A percentile compares a stretch with the other conserved stretches of the same genome.
These are phyloP conservation scores for Metrosideros polymorpha DNA, from an alignment of 441 rosid species.

Conservation along the genomic window DNA sequence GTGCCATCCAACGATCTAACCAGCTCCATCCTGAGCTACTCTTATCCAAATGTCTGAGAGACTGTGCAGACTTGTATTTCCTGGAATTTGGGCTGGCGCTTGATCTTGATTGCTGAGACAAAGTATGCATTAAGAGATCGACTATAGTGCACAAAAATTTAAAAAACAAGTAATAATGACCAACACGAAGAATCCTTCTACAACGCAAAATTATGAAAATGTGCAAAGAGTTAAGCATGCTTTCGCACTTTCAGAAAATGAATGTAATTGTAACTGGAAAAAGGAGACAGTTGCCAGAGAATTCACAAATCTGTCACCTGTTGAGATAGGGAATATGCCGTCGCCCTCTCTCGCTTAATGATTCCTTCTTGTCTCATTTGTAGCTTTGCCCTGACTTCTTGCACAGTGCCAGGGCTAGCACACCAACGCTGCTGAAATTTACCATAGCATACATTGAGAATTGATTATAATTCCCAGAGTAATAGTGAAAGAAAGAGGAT, in stretches of 20 bases:
- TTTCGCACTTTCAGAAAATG: neutral
- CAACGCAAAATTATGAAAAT: neutral
- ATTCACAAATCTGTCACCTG: conserved; percentile 36
- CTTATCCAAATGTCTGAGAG: conserved; percentile 27
- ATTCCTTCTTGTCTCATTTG: conserved; percentile 72
- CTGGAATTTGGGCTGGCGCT: conserved; percentile 49
- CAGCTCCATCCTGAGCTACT: conserved; percentile 46
- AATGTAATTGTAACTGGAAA: neutral
- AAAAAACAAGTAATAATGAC: neutral
- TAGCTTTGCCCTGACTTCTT: conserved; percentile 56
- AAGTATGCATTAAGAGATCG: neutral
- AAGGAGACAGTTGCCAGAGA: neutral
- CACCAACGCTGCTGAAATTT: conserved; percentile 72
- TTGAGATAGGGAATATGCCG: conserved; percentile 53
- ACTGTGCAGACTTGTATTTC: conserved; percentile 21
- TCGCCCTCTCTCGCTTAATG: conserved; percentile 85
- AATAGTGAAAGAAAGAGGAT: neutral
- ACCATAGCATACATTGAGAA: neutral
- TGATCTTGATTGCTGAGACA: conserved; percentile 39
- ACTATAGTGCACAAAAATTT: neutral
- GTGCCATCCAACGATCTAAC: conserved; percentile 74
- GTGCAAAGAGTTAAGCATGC: neutral
- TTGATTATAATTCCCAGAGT: neutral
- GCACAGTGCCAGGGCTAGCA: conserved; percentile 44
- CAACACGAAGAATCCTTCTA: neutral